Base-by-base conservation (phyloP, 2,329 filamentous ascomycete species). In the Fusarium illudens region DNA sequence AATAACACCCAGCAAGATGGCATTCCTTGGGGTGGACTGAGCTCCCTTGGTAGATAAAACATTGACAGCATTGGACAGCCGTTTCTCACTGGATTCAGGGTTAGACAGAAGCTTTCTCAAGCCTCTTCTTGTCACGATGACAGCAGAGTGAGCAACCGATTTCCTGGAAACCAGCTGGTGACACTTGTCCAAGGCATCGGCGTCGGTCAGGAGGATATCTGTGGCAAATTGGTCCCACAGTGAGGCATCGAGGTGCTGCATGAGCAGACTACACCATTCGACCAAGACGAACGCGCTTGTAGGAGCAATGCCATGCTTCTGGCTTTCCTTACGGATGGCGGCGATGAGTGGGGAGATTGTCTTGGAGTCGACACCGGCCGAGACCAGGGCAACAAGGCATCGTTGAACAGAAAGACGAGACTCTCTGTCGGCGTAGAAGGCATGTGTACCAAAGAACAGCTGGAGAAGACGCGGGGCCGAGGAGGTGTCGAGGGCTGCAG, bases 201-300 rank as follows among this genome's bases (percentile, higher is more conserved):
- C 92, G 76, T 91, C 84, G 50, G 90, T 87, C 32, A 87, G 78
- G 27, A 96, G 80, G 39, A 96, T 80, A 32, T 93, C 89, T 68
- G 84, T 75, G 55, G 87, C 87, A 77, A 89, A 89, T 73, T 83
- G 83, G 52, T 87, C 86, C 90, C 89, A 94, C 42, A 87, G 78
- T 10, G 84, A 76, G 15, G 86, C 87, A 49, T 85, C 84, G 30
- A 94, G 83, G 60, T 90, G 85, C 73, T 94, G 89, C 71, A 97
- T 86, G 52, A 97, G 81, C 60, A 95, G 79, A 61, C 91, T 92
- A 78, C 90, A 93, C 95, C 95, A 99, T 78, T 97, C 93, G 13
- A 96, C 86, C 71, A 99, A 83, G 50, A 97, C 93, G 76, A 97
- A 97, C 6, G 94, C 92, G 79, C 89, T 96, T 42, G 86, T 88